Conservation (phyloP, 805 yeast genomes). For the Candida ortonii region DNA sequence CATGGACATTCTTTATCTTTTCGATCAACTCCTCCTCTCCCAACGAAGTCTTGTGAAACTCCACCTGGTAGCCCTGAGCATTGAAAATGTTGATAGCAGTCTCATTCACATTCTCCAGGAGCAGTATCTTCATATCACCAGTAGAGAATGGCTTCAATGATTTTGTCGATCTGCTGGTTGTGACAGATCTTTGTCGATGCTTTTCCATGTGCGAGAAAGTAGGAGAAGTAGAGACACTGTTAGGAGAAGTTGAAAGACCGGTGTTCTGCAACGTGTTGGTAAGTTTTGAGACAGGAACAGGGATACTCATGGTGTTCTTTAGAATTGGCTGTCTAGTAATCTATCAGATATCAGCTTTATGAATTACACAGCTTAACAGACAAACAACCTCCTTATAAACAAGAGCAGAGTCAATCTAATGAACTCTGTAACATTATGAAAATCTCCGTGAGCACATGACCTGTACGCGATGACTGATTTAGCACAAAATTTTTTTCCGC, state of each 20-base stretch:
- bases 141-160: slow-evolving; percentile 91
- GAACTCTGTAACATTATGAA: too few relatives aligned
- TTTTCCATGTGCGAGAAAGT: slow-evolving; percentile 64
- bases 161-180: slow-evolving; percentile 52
- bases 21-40: slow-evolving; percentile 93
- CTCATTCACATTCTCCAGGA: slow-evolving; percentile 89
- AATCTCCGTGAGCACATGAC: too few relatives aligned
- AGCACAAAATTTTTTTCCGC: too few relatives aligned
- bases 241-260: slow-evolving; percentile 48
- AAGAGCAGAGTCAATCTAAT: too few relatives aligned
- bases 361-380: too few relatives aligned
- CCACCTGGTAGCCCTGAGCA: slow-evolving; percentile 95
- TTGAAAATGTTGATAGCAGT: slow-evolving; percentile 86
- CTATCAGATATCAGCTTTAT: too few relatives aligned
- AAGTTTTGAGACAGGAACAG: slow-evolving; percentile 59
- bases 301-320: slow-evolving; percentile 57
- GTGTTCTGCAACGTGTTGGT: slow-evolving; percentile 55
- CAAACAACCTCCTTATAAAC: too few relatives aligned
- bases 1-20: slow-evolving; percentile 90
- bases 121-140: slow-evolving; percentile 87
- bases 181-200: slow-evolving; percentile 39
- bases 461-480: too few relatives aligned
- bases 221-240: slow-evolving; percentile 81
- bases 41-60: slow-evolving; percentile 82
- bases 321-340: too few relatives aligned